Conservation (phyloP, 2,329 filamentous ascomycete genomes). For the Trichoderma koningiopsis region DNA sequence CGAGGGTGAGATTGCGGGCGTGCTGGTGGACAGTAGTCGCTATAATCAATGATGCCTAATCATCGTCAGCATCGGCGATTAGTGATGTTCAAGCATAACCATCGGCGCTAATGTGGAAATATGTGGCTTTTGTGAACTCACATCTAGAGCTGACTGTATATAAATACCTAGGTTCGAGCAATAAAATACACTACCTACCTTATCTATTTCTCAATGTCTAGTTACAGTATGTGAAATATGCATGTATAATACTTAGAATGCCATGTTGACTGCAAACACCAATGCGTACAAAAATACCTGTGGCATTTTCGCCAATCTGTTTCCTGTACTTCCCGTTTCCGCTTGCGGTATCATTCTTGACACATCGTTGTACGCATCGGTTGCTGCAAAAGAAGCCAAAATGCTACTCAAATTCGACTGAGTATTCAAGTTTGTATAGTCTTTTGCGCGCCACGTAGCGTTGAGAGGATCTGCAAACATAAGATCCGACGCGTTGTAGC, state of each 20-base stretch:
- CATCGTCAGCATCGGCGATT: neutral
- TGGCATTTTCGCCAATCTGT: neutral
- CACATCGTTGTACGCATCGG: neutral
- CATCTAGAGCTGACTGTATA: too few relatives aligned
- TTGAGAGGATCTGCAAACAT: neutral
- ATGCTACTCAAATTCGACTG: neutral
- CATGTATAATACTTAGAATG: neutral
- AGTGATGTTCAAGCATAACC: too few relatives aligned
- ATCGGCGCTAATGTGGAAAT: too few relatives aligned
- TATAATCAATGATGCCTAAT: neutral
- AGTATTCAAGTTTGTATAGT: neutral
- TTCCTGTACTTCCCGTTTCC: neutral
- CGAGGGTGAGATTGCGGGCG: neutral
- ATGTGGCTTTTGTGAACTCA: too few relatives aligned
- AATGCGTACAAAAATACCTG: neutral
- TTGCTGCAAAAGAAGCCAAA: neutral
- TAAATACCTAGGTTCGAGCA: too few relatives aligned
- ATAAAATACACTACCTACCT: too few relatives aligned
- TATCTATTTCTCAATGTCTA: too few relatives aligned
- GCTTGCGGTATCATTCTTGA: neutral
- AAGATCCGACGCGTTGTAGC: neutral
- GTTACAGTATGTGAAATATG: neutral
- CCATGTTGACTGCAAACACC: neutral
- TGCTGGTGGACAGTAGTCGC: neutral
- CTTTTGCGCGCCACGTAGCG: neutral